phyloP scores from a whole-genome alignment of 2,329 filamentous ascomycete species.

The Aspergillus chevalieri region DNA sequence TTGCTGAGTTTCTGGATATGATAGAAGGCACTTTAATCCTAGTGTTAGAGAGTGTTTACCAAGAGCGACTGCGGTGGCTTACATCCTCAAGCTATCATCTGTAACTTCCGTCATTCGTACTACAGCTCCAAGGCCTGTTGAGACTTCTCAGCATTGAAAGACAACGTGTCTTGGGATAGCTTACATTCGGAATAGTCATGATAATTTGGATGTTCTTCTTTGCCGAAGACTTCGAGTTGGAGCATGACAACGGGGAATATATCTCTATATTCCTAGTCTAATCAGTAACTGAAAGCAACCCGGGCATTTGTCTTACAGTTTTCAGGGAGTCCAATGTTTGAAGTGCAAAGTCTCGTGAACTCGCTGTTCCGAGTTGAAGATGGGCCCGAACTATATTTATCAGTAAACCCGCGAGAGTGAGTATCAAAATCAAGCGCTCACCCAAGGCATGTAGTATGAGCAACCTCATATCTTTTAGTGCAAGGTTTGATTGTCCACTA shows the following conservation, averaged over 20 bases:
- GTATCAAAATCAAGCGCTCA: conserved; percentile 20
- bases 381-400: conserved; percentile 19
- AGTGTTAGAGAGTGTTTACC: neutral
- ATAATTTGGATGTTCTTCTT: conserved; percentile 28
- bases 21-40: conserved; percentile 48
- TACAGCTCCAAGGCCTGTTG: conserved; percentile 54
- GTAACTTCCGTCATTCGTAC: conserved; percentile 55
- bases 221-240: conserved; percentile 58
- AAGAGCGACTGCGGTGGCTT: conserved; percentile 9
- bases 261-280: conserved; percentile 51
- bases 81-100: conserved; percentile 58
- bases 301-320: conserved; percentile 10
- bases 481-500: conserved; percentile 54
- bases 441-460: conserved; percentile 61
- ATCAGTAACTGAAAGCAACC: neutral
- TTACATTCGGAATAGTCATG: conserved; percentile 38
- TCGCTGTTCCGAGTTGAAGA: conserved; percentile 32
- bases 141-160: conserved; percentile 32
- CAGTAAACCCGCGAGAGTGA: neutral
- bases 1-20: conserved; percentile 61
- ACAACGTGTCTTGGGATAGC: conserved; percentile 1
- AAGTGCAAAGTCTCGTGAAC: conserved; percentile 48
- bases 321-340: conserved; percentile 58
- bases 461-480: conserved; percentile 59
- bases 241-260: conserved; percentile 62